Conservation (phyloP, 2,329 filamentous ascomycete species). For the Cladosporium sp. region DNA sequence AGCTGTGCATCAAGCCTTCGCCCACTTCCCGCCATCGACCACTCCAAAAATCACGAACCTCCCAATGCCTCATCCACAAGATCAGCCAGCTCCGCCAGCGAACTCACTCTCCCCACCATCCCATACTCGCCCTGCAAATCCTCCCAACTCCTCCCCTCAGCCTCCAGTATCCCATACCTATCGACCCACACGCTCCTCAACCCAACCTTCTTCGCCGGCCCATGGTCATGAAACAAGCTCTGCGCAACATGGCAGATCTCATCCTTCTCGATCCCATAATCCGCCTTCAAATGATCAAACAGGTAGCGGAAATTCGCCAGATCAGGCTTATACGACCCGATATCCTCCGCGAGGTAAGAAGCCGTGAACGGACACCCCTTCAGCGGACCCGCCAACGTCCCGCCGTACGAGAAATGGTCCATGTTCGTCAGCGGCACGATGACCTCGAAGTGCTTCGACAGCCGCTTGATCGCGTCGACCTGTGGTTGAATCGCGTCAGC, state of each 20-base stretch:
- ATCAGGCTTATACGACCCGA: slow-evolving; percentile 66
- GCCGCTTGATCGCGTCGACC: slow-evolving; percentile 44
- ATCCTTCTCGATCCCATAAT: slow-evolving; percentile 51
- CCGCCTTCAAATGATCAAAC: slow-evolving; percentile 46
- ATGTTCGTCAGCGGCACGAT: slow-evolving; percentile 58
- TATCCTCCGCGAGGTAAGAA: slow-evolving; percentile 63
- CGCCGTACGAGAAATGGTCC: slow-evolving; percentile 47
- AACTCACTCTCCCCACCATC: slow-evolving; percentile 55
- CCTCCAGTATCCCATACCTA: slow-evolving; percentile 43
- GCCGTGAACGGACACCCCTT: slow-evolving; percentile 53
- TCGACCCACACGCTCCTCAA: slow-evolving; percentile 63
- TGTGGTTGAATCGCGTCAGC: neutral
- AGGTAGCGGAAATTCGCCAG: slow-evolving; percentile 60
- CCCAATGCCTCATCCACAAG: slow-evolving; percentile 40
- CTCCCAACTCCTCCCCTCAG: slow-evolving; percentile 32
- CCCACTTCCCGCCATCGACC: no score
- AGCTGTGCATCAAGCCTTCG: no score
- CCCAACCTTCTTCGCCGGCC: slow-evolving; percentile 55
- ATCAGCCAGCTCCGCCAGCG: slow-evolving; percentile 56
- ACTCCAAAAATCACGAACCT: neutral
- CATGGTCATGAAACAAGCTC: slow-evolving; percentile 61
- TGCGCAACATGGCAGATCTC: slow-evolving; percentile 63
- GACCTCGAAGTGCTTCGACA: slow-evolving; percentile 47
- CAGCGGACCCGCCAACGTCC: slow-evolving; percentile 45
- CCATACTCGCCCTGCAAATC: slow-evolving; percentile 33